Evolutionary conservation across 2,329 filamentous ascomycete genomes (phyloP).

Genomic region (Aspergillus oerlinghausenensis): DNA sequence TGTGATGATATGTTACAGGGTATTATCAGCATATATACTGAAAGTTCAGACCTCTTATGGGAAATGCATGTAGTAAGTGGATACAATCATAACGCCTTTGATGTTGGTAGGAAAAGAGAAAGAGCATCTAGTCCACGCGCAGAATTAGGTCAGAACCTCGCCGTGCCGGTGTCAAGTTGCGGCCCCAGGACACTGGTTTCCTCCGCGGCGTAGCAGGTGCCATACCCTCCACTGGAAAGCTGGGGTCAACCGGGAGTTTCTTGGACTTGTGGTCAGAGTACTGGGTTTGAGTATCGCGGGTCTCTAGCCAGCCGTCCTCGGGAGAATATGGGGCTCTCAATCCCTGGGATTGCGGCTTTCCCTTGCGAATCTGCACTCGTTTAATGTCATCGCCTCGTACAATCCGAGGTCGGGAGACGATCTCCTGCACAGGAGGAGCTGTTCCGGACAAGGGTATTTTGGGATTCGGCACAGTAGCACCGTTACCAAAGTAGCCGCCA

Average conservation of each 20-base stretch:
- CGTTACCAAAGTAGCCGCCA: background rate
- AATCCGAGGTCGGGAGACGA: slow-evolving; percentile 29
- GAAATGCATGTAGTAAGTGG: background rate
- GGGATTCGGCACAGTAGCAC: slow-evolving; percentile 15
- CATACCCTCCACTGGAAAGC: slow-evolving; percentile 3
- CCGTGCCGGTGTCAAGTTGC: slow-evolving; percentile 29
- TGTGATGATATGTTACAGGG: background rate
- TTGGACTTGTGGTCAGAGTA: background rate
- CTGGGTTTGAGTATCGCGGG: background rate
- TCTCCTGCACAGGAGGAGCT: slow-evolving; percentile 25
- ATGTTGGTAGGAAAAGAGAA: background rate
- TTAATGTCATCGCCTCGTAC: slow-evolving; percentile 30
- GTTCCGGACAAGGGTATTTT: slow-evolving; percentile 16
- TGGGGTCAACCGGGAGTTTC: slow-evolving; percentile 4
- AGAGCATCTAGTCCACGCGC: slow-evolving; percentile 23
- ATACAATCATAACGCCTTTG: background rate
- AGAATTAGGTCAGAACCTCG: slow-evolving; percentile 29
- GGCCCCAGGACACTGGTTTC: slow-evolving; percentile 19
- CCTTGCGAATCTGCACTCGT: slow-evolving; percentile 27
- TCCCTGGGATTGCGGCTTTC: slow-evolving; percentile 22
- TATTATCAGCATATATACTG: background rate
- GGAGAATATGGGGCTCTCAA: slow-evolving; percentile 24
- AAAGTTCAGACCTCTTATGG: background rate
- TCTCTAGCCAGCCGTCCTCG: slow-evolving; percentile 26
- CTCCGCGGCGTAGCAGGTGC: slow-evolving; percentile 17